Evolutionary conservation across 164 flowering plant genomes (phyloP).

Genomic region (Aristolochia californica): DNA sequence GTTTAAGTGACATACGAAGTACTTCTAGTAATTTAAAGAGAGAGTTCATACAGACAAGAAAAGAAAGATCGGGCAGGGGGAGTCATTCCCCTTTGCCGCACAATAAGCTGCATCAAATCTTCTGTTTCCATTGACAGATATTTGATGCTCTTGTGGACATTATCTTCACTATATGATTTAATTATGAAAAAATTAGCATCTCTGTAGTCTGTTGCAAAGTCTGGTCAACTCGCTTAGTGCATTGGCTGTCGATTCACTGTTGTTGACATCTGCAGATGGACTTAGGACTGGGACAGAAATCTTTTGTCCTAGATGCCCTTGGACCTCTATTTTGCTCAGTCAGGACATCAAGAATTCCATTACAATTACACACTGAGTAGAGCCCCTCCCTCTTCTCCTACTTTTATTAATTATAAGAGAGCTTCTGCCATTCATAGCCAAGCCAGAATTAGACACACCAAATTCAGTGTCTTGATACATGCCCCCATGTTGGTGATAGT

Average conservation of each 20-base stretch:
- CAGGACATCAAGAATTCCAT: constrained; percentile 46
- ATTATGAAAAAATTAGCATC: constrained; percentile 82
- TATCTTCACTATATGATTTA: constrained; percentile 91
- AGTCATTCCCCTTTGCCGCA: constrained; percentile 56
- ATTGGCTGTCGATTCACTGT: constrained; percentile 21
- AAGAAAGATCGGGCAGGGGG: constrained; percentile 60
- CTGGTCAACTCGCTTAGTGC: constrained; percentile 25
- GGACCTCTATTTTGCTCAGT: constrained; percentile 91
- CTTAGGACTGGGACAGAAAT: constrained; percentile 39
- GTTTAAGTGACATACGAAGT: too few relatives aligned
- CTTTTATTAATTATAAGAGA: constrained; percentile 46
- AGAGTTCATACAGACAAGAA: constrained; percentile 64
- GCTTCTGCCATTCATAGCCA: constrained; percentile 31
- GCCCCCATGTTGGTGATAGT: constrained; percentile 33
- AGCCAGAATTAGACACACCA: constrained; percentile 35
- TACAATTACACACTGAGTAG: constrained; percentile 37
- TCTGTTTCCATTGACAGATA: constrained; percentile 79
- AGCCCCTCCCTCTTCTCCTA: constrained; percentile 52
- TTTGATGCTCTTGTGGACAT: constrained; percentile 90
- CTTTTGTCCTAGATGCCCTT: constrained; percentile 66
- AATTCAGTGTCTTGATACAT: constrained; percentile 35
- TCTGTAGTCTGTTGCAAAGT: constrained; percentile 56
- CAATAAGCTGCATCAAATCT: constrained; percentile 77
- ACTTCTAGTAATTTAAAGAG: not conserved
- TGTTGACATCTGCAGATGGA: constrained; percentile 28